Evolutionary conservation across 805 yeast genomes (phyloP).

Genomic region (Naumovozyma dairenensis): DNA sequence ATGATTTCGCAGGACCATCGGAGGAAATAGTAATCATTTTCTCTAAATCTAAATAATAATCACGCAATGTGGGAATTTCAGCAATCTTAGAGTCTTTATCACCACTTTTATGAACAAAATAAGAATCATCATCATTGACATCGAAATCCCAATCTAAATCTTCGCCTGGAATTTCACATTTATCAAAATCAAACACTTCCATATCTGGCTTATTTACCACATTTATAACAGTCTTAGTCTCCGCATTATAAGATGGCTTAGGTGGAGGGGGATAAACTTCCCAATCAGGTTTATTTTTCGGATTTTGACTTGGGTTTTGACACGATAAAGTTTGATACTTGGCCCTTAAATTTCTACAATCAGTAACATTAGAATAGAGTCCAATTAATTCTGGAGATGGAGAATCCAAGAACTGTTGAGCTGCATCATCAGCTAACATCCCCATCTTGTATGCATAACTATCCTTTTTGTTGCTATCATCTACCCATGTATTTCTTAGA

Average conservation of each 20-base stretch:
- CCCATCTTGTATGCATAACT: conserved; percentile 34
- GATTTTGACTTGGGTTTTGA: conserved; percentile 71
- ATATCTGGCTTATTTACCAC: conserved; percentile 33
- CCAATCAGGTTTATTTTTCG: conserved; percentile 73
- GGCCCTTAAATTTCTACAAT: conserved; percentile 63
- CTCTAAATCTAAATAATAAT: conserved; percentile 77
- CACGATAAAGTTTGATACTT: conserved; percentile 62
- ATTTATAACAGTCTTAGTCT: conserved; percentile 41
- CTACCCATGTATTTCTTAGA: conserved; percentile 5
- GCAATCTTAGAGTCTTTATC: conserved; percentile 33
- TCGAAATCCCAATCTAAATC: conserved; percentile 47
- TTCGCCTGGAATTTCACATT: conserved; percentile 36
- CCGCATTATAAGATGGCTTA: conserved; percentile 70
- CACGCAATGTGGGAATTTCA: conserved; percentile 71
- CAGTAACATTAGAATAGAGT: conserved; percentile 49
- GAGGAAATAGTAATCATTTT: conserved; percentile 64
- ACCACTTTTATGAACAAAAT: conserved; percentile 41
- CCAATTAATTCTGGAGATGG: conserved; percentile 63
- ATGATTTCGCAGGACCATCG: conserved; percentile 94
- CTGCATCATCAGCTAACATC: conserved; percentile 38
- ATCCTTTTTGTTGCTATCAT: conserved; percentile 1
- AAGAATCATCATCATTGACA: conserved; percentile 57
- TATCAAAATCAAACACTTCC: conserved; percentile 33
- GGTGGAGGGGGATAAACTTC: conserved; percentile 88
- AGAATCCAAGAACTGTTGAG: conserved; percentile 42